Evolutionary conservation across 2,329 filamentous ascomycete species (phyloP).

Genomic region (Ceratocystis cubensis): DNA sequence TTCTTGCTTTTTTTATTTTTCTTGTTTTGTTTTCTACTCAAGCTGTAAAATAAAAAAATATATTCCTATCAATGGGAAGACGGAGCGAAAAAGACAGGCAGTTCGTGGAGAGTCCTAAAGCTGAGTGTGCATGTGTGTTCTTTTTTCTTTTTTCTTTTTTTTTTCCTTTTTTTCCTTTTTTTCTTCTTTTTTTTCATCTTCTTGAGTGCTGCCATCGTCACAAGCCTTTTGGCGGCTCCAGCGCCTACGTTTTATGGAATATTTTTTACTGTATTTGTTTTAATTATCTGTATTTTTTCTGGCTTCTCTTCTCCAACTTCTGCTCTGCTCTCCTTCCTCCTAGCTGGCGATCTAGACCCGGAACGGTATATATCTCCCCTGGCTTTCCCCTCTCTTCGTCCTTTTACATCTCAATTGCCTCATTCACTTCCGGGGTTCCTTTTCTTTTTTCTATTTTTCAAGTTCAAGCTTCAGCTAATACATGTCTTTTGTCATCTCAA

Average conservation of each 20-base stretch:
- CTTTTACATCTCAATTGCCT: not conserved
- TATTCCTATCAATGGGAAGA: too few species aligned
- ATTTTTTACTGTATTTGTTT: not conserved
- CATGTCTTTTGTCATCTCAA: not conserved
- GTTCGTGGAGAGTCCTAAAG: not conserved
- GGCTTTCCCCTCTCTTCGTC: slow-evolving; percentile 1
- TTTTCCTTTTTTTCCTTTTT: not conserved
- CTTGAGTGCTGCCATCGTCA: not conserved
- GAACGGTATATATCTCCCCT: slow-evolving; percentile 9
- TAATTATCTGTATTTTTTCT: not conserved
- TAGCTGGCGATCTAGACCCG: not conserved
- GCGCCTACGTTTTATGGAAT: not conserved
- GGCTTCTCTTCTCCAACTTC: not conserved
- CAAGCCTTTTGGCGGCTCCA: not conserved
- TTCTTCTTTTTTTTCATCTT: not conserved
- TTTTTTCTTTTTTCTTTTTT: not conserved
- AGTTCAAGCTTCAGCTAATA: not conserved
- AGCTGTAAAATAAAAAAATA: too few species aligned
- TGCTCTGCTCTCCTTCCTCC: not conserved
- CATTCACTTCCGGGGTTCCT: not conserved
- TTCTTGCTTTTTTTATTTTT: too few species aligned
- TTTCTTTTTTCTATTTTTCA: slow-evolving; percentile 6
- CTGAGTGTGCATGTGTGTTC: not conserved
- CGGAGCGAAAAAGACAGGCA: not conserved
- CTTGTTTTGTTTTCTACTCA: too few species aligned